Evolutionary conservation across 2,329 filamentous ascomycete species (phyloP).

Genomic region (Chalaropsis ovoidea): DNA sequence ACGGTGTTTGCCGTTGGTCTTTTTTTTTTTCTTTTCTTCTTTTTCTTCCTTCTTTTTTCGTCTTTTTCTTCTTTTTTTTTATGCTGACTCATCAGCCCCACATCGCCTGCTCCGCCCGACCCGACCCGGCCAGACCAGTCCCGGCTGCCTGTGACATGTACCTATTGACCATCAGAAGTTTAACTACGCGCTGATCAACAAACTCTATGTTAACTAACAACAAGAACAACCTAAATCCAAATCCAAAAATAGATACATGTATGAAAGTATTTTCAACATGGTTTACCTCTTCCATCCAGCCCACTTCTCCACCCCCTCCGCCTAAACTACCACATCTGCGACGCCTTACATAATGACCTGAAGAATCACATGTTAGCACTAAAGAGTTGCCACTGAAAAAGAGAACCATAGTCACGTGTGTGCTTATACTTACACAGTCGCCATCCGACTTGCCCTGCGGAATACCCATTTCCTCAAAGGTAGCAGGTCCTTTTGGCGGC

Average conservation of each 20-base stretch:
- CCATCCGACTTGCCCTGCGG: conserved; percentile 70
- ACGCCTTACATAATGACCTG: conserved; percentile 1
- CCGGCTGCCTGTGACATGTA: background rate
- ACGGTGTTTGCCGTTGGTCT: background rate
- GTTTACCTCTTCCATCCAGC: background rate
- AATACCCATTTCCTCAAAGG: conserved; percentile 98
- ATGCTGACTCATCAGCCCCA: background rate
- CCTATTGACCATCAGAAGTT: background rate
- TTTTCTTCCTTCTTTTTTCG: background rate
- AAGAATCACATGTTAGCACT: conserved; percentile 13
- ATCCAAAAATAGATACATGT: background rate
- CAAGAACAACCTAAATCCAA: background rate
- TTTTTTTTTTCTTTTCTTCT: background rate
- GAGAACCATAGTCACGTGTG: background rate
- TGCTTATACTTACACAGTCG: conserved; percentile 64
- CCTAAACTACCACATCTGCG: background rate
- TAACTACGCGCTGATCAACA: background rate
- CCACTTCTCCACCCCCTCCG: background rate
- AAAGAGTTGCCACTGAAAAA: background rate
- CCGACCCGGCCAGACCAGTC: too few relatives aligned
- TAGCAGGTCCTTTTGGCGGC: conserved; percentile 71
- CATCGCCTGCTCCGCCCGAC: background rate
- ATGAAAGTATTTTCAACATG: conserved; percentile 12
- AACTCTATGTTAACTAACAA: conserved; percentile 4
- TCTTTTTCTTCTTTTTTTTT: background rate